These are phyloP conservation scores for Puccinia horiana DNA, from an alignment of 1,284 basidiomycete species.

Conservation along the genomic window DNA sequence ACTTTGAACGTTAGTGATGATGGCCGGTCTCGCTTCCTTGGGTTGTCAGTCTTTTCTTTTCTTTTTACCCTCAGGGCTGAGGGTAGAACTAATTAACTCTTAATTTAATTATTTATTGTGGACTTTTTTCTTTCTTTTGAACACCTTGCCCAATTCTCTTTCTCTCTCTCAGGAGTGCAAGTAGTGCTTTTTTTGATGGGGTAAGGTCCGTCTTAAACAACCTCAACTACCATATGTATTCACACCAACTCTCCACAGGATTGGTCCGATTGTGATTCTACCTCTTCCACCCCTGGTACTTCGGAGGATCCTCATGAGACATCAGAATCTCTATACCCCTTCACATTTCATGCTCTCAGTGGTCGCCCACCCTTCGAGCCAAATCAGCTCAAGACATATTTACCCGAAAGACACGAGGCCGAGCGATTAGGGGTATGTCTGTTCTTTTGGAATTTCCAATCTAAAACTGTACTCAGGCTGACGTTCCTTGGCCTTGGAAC, in stretches of 20 bases:
- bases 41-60: constrained; percentile 32
- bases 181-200: constrained; percentile 43
- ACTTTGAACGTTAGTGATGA: constrained; percentile 47
- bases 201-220: neutral
- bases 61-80: neutral
- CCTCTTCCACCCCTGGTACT: constrained; percentile 43
- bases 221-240: neutral
- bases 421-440: constrained; percentile 40
- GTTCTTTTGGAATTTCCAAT: neutral
- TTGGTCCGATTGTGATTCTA: constrained; percentile 42
- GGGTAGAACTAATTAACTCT: neutral
- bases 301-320: constrained; percentile 35
- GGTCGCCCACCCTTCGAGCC: constrained; percentile 12
- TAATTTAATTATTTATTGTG: neutral
- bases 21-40: constrained; percentile 47
- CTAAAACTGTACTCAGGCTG: neutral
- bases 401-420: constrained; percentile 34
- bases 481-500: neutral
- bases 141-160: neutral
- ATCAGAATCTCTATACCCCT: neutral
- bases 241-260: constrained; percentile 9
- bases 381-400: constrained; percentile 23
- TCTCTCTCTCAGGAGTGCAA: constrained; percentile 36
- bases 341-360: neutral
- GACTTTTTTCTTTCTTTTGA: neutral